Percentiles rank a stretch among this genome's conserved stretches.
phyloP scores from a whole-genome alignment of 768 basidiomycete genomes.

The Mycena belliarum region DNA sequence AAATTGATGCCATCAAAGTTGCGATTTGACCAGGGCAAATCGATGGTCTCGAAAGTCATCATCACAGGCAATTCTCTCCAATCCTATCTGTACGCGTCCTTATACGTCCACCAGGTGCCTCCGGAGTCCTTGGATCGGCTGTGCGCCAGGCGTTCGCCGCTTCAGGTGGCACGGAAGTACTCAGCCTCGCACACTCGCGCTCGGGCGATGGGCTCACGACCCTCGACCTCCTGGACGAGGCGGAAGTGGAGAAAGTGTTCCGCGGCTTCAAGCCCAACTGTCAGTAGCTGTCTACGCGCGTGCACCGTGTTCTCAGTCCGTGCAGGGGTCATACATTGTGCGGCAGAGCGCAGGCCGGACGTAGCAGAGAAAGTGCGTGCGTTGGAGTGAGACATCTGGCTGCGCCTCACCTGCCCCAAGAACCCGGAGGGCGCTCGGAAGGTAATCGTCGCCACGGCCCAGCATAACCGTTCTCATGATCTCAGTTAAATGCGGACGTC shows the following conservation, averaged over 20 bases:
- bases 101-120: slow-evolving; percentile 63
- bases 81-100: not conserved
- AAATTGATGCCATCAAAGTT: not conserved
- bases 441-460: no score
- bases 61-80: slow-evolving; percentile 8
- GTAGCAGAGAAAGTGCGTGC: slow-evolving; percentile 80
- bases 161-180: slow-evolving; percentile 41
- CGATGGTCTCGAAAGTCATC: slow-evolving; percentile 18
- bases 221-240: slow-evolving; percentile 68
- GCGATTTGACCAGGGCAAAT: not conserved
- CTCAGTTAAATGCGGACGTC: slow-evolving; percentile 80
- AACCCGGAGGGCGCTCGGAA: slow-evolving; percentile 67
- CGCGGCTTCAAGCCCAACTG: slow-evolving; percentile 65
- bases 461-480: no score
- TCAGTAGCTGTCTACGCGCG: slow-evolving; percentile 38
- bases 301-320: slow-evolving; percentile 1
- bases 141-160: slow-evolving; percentile 66
- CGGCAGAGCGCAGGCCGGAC: slow-evolving; percentile 91
- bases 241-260: slow-evolving; percentile 57
- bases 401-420: slow-evolving; percentile 32
- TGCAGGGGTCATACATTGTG: slow-evolving; percentile 89
- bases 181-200: slow-evolving; percentile 76
- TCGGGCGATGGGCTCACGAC: slow-evolving; percentile 49
- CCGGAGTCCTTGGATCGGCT: slow-evolving; percentile 86
- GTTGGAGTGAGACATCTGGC: not conserved